Conservation (phyloP, 1,284 basidiomycete species). For the Leccinum insigne region DNA sequence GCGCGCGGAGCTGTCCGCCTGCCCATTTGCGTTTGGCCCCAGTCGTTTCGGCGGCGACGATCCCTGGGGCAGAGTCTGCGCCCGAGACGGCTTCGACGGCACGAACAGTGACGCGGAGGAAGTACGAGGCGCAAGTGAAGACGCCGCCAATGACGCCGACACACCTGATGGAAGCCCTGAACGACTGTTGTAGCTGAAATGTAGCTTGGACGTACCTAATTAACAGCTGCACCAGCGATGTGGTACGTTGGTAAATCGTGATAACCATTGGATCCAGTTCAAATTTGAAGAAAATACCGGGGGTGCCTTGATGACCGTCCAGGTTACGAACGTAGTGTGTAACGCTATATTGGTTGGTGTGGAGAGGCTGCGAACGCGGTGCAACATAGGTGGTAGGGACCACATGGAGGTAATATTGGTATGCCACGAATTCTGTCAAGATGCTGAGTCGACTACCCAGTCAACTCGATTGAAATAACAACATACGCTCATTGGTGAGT, state of each 20-base stretch:
- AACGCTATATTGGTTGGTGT: slow-evolving; percentile 94
- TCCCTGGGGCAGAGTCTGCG: slow-evolving; percentile 51
- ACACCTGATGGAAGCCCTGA: slow-evolving; percentile 39
- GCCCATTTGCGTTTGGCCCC: slow-evolving; percentile 51
- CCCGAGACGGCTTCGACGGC: slow-evolving; percentile 70
- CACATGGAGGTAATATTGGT: slow-evolving; percentile 94
- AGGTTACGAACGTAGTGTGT: slow-evolving; percentile 88
- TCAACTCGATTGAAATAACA: neutral
- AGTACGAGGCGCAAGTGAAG: slow-evolving; percentile 80
- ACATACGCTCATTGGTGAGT: slow-evolving; percentile 76
- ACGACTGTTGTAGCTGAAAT: neutral
- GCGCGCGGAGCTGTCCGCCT: slow-evolving; percentile 45
- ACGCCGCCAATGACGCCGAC: slow-evolving; percentile 82
- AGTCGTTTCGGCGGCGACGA: slow-evolving; percentile 64
- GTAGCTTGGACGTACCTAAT: slow-evolving; percentile 57
- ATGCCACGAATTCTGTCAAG: slow-evolving; percentile 82
- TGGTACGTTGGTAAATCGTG: slow-evolving; percentile 86
- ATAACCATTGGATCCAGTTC: slow-evolving; percentile 92
- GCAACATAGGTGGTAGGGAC: slow-evolving; percentile 94
- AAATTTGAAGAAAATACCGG: slow-evolving; percentile 97
- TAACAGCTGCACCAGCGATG: slow-evolving; percentile 76
- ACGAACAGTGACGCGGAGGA: slow-evolving; percentile 65
- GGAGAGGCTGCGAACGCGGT: slow-evolving; percentile 56
- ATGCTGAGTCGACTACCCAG: neutral
- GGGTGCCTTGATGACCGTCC: slow-evolving; percentile 77